These are phyloP conservation scores for Nicotiana tabacum DNA, from an alignment of 257 asterid species.

Conservation along the genomic window DNA sequence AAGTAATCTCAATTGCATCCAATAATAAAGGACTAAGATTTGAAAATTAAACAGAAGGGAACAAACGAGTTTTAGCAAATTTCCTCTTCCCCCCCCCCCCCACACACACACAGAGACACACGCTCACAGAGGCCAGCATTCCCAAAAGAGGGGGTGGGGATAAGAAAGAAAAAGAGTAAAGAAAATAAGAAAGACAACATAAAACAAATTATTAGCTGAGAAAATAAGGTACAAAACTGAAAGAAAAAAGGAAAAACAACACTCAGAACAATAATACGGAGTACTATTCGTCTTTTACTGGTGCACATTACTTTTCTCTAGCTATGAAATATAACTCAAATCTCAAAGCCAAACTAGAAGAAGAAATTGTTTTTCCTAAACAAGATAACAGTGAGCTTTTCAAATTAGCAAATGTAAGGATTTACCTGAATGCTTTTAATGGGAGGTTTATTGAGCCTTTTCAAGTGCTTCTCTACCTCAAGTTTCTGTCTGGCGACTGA, in stretches of 20 bases:
- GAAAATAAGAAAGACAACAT: too few relatives aligned
- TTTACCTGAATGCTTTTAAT: conserved; percentile 63
- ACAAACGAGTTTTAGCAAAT: too few relatives aligned
- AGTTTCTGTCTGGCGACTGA: conserved; percentile 48
- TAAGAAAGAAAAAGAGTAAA: too few relatives aligned
- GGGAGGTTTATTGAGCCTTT: conserved; percentile 66
- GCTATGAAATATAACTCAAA: background rate
- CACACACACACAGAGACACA: too few relatives aligned
- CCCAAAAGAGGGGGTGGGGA: too few relatives aligned
- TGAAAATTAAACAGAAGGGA: background rate
- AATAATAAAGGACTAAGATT: background rate
- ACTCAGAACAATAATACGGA: background rate
- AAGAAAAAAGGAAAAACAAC: background rate
- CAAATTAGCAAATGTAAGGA: too few relatives aligned
- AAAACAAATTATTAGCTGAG: background rate
- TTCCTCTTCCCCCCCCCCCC: background rate
- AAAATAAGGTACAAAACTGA: background rate
- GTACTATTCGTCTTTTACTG: background rate
- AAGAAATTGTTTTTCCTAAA: too few relatives aligned
- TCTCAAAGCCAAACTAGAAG: background rate
- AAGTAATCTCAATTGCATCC: background rate
- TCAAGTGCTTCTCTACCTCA: conserved; percentile 65
- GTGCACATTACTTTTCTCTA: background rate
- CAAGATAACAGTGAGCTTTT: too few relatives aligned
- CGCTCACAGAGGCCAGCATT: too few relatives aligned